Evolutionary conservation across 306 rosid species (phyloP).

Genomic region (Sicyos edulis): DNA sequence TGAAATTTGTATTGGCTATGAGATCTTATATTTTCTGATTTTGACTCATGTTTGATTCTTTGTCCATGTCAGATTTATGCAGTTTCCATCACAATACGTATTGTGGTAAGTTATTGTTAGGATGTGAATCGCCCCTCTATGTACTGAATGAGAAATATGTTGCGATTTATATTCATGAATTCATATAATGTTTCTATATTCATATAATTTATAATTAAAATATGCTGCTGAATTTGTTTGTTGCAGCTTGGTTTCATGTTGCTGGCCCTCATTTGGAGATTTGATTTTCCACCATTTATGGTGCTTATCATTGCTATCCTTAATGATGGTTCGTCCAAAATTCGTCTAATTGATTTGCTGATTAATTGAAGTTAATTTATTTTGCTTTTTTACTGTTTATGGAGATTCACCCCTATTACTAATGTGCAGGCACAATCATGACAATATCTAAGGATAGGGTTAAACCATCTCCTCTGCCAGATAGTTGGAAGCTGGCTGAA

Average conservation of each 20-base stretch:
- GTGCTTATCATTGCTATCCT: slow-evolving; percentile 95
- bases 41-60: neutral
- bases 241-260: slow-evolving; percentile 98
- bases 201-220: too few species aligned
- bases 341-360: neutral
- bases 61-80: slow-evolving; percentile 73
- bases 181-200: neutral
- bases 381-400: neutral
- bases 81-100: slow-evolving; percentile 96
- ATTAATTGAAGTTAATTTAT: neutral
- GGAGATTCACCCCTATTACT: neutral
- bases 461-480: slow-evolving; percentile 96
- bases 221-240: slow-evolving; percentile 23
- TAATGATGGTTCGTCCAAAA: slow-evolving; percentile 69
- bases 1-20: neutral
- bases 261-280: slow-evolving; percentile 91
- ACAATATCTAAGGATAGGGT: slow-evolving; percentile 96
- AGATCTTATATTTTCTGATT: neutral
- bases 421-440: slow-evolving; percentile 79
- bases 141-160: neutral
- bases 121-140: neutral
- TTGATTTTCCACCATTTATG: slow-evolving; percentile 98
- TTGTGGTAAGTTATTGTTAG: slow-evolving; percentile 51
- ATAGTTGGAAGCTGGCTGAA: slow-evolving; percentile 97
- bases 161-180: neutral